These are phyloP conservation scores for Coniochaeta sp. DNA, from an alignment of 2,329 filamentous ascomycete species.

Conservation along the genomic window DNA sequence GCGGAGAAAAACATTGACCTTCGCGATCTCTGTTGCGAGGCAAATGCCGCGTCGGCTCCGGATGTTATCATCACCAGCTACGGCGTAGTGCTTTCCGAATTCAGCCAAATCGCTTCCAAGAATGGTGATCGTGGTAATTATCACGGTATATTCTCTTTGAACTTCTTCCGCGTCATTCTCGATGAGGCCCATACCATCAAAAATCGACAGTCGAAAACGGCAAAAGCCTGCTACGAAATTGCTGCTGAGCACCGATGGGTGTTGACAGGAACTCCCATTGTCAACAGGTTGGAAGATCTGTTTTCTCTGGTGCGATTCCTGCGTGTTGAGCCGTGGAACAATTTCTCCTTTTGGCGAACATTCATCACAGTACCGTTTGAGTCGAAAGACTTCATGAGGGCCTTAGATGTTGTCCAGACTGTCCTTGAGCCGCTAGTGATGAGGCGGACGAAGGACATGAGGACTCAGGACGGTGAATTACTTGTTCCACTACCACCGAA, in stretches of 20 bases:
- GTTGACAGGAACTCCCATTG: constrained; percentile 90
- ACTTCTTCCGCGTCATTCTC: constrained; percentile 91
- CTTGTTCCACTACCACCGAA: constrained; percentile 78
- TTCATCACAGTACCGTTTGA: constrained; percentile 98
- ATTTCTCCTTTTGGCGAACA: constrained; percentile 98
- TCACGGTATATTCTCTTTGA: constrained; percentile 77
- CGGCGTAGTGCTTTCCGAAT: constrained; percentile 85
- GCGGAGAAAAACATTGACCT: constrained; percentile 75
- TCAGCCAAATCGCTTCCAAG: constrained; percentile 61
- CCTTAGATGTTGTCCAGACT: constrained; percentile 93
- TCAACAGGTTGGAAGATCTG: constrained; percentile 89
- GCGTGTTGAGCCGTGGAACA: constrained; percentile 93
- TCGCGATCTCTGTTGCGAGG: constrained; percentile 66
- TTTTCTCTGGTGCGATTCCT: constrained; percentile 91
- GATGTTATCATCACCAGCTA: constrained; percentile 95
- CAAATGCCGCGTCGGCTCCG: constrained; percentile 68
- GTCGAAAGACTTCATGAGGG: constrained; percentile 86
- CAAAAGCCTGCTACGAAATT: constrained; percentile 89
- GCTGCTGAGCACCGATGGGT: constrained; percentile 83
- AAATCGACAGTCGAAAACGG: constrained; percentile 81
- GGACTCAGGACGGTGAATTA: constrained; percentile 69
- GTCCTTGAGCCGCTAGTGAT: constrained; percentile 94
- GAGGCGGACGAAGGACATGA: constrained; percentile 95
- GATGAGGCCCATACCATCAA: constrained; percentile 97
- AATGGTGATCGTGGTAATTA: constrained; percentile 58